A percentile compares a stretch with the other conserved stretches of the same genome.
phyloP scores from a whole-genome alignment of 805 yeast species.

The Zygoascus biomembranicola region DNA sequence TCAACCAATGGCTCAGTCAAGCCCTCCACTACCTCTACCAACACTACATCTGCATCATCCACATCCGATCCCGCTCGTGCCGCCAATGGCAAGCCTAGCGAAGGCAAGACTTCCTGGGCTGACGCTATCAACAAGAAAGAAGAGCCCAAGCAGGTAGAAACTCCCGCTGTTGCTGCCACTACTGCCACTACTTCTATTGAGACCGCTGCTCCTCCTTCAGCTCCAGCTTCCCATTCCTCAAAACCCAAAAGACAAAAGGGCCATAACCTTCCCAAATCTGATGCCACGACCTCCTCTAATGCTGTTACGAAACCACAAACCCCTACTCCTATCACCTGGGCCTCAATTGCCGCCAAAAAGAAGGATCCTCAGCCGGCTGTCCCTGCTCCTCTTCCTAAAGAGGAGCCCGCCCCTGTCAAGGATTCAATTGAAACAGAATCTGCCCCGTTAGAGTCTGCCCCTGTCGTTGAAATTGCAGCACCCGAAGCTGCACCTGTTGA shows the following conservation, averaged over 20 bases:
- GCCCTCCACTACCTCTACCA: background rate
- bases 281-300: constrained; percentile 3
- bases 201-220: constrained; percentile 3
- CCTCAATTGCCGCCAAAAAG: constrained; percentile 4
- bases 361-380: constrained; percentile 17
- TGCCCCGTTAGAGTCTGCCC: constrained; percentile 5
- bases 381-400: constrained; percentile 9
- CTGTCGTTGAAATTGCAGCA: constrained; percentile 12
- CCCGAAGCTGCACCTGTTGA: constrained; percentile 27
- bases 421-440: constrained; percentile 8
- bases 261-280: background rate
- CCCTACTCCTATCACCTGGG: constrained; percentile 8
- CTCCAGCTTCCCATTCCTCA: background rate
- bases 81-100: constrained; percentile 6
- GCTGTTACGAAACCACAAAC: constrained; percentile 7
- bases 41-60: background rate
- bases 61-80: constrained; percentile 1
- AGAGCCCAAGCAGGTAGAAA: background rate
- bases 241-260: background rate
- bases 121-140: constrained; percentile 1
- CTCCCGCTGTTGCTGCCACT: background rate
- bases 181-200: constrained; percentile 1
- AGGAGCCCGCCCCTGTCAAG: constrained; percentile 7
- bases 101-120: background rate
- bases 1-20: background rate